These are phyloP conservation scores for Penicillium parvum DNA, from an alignment of 495 filamentous ascomycete genomes.

Conservation along the genomic window DNA sequence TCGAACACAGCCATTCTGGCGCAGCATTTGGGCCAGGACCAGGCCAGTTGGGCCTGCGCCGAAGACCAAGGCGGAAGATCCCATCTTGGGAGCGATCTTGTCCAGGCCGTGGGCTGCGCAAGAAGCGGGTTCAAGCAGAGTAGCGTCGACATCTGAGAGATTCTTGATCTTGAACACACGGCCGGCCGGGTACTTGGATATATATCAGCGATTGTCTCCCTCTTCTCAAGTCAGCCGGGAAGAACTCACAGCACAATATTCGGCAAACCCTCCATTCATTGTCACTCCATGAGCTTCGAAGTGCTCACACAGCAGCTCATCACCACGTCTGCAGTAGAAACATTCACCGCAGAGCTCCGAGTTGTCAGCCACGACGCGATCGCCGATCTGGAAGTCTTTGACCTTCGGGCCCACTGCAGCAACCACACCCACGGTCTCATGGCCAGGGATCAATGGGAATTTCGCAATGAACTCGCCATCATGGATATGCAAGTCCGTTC, in stretches of 20 bases:
- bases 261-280: constrained; percentile 66
- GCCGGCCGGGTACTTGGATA: constrained; percentile 51
- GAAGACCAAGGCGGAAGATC: constrained; percentile 61
- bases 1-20: constrained; percentile 59
- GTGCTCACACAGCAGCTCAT: constrained; percentile 66
- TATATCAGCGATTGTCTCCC: too few relatives aligned
- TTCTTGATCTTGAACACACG: constrained; percentile 69
- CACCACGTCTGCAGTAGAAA: constrained; percentile 68
- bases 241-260: constrained; percentile 61
- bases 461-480: constrained; percentile 60
- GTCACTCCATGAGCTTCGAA: constrained; percentile 62
- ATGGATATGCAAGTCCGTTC: constrained; percentile 64
- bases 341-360: constrained; percentile 65
- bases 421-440: constrained; percentile 49
- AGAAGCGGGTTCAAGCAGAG: constrained; percentile 66
- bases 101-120: constrained; percentile 68
- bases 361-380: constrained; percentile 56
- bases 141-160: constrained; percentile 65
- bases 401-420: constrained; percentile 54
- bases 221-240: too few relatives aligned
- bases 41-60: constrained; percentile 66
- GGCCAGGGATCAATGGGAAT: constrained; percentile 56
- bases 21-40: constrained; percentile 57
- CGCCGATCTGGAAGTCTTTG: constrained; percentile 59
- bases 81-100: constrained; percentile 65